Evolutionary conservation across 495 filamentous ascomycete species (phyloP).

Genomic region (Chaetomium tenue): DNA sequence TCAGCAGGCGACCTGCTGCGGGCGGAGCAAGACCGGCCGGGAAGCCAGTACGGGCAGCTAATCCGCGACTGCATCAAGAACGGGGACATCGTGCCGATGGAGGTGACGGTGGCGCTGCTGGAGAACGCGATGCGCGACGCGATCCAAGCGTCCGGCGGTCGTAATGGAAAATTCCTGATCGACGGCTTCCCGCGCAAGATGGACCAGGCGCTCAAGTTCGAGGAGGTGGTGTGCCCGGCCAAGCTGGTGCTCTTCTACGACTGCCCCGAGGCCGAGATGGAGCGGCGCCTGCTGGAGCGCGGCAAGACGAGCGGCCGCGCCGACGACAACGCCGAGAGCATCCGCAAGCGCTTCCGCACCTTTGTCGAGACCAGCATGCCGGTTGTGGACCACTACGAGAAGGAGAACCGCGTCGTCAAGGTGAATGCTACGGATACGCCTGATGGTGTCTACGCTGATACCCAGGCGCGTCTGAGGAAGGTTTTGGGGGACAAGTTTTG

Average conservation of each 20-base stretch:
- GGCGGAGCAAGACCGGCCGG: constrained; percentile 82
- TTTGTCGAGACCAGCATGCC: constrained; percentile 97
- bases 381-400: constrained; percentile 81
- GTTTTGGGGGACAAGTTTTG: constrained; percentile 38
- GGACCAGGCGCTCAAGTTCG: constrained; percentile 92
- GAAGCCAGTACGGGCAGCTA: constrained; percentile 81
- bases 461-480: constrained; percentile 48
- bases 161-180: constrained; percentile 69
- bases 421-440: constrained; percentile 64
- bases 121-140: constrained; percentile 84
- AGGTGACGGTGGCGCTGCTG: constrained; percentile 89
- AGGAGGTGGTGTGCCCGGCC: constrained; percentile 79
- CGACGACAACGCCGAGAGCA: constrained; percentile 93
- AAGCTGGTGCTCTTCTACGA: constrained; percentile 87
- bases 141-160: constrained; percentile 37
- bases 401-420: constrained; percentile 72
- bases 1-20: constrained; percentile 91
- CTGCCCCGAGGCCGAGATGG: constrained; percentile 85
- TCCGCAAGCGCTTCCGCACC: constrained; percentile 89
- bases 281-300: constrained; percentile 74
- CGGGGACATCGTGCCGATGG: constrained; percentile 96
- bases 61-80: constrained; percentile 89
- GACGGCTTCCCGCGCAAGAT: constrained; percentile 96
- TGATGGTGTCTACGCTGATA: constrained; percentile 72
- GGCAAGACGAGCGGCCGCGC: constrained; percentile 87